Evolutionary conservation across 306 rosid species (phyloP).

Genomic region (Potentilla sterilis): DNA sequence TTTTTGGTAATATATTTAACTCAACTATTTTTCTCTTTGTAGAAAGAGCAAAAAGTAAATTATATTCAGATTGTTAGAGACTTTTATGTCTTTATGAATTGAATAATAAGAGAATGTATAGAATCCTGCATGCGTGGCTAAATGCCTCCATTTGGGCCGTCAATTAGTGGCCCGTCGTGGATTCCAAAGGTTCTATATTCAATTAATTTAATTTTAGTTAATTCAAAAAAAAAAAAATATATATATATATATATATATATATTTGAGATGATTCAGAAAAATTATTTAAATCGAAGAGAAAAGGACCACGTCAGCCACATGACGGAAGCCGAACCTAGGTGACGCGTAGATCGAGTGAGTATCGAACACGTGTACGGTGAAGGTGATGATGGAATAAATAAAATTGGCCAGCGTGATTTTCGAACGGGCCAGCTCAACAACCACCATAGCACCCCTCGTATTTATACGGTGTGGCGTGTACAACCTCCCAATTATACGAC

Average conservation of each 20-base stretch:
- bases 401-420: slow-evolving; percentile 47
- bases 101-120: neutral
- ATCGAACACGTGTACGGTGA: slow-evolving; percentile 56
- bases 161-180: slow-evolving; percentile 40
- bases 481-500: slow-evolving; percentile 37
- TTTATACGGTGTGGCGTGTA: slow-evolving; percentile 48
- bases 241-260: no score
- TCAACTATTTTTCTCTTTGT: no score
- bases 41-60: no score
- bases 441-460: slow-evolving; percentile 47
- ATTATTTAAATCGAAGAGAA: slow-evolving; percentile 3
- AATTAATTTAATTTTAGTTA: slow-evolving; percentile 28
- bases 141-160: slow-evolving; percentile 2
- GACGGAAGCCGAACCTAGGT: slow-evolving; percentile 21
- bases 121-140: slow-evolving; percentile 1
- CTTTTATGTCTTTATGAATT: neutral
- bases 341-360: slow-evolving; percentile 49
- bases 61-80: no score
- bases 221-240: no score
- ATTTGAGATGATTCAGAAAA: no score
- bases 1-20: no score
- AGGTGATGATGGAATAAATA: slow-evolving; percentile 36
- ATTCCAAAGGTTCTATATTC: slow-evolving; percentile 47
- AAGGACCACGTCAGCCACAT: slow-evolving; percentile 60
- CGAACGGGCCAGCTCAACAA: slow-evolving; percentile 79